phyloP scores from a whole-genome alignment of 371 early-diverging fungal species.

The Mortierella sp. region DNA sequence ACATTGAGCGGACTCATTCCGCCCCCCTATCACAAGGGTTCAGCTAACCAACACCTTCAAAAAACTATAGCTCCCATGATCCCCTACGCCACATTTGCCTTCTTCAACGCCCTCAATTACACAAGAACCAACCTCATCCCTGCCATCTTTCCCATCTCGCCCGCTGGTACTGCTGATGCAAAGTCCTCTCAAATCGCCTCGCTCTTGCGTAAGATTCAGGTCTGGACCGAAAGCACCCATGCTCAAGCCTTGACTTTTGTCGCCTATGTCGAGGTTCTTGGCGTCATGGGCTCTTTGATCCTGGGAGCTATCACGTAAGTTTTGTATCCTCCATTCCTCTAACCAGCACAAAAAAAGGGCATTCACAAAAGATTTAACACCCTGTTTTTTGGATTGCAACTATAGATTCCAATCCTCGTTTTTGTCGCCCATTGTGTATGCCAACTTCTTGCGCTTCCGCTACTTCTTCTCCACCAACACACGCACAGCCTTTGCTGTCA shows the following conservation, averaged over 20 bases:
- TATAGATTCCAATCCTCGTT: constrained; percentile 73
- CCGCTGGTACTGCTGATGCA: constrained; percentile 50
- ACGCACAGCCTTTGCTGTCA: constrained; percentile 68
- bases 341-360: no score
- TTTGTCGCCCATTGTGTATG: constrained; percentile 80
- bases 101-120: constrained; percentile 86
- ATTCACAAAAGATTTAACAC: no score
- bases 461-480: constrained; percentile 79
- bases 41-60: not conserved
- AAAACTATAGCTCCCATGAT: constrained; percentile 74
- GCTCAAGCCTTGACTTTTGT: constrained; percentile 77
- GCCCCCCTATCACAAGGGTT: no score
- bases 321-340: not conserved
- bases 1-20: no score
- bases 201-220: constrained; percentile 67
- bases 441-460: constrained; percentile 89
- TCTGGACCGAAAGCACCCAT: constrained; percentile 78
- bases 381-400: no score
- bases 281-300: constrained; percentile 77
- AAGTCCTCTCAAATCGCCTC: constrained; percentile 54
- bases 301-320: constrained; percentile 74
- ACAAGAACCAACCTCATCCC: constrained; percentile 80
- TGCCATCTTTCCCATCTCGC: constrained; percentile 68
- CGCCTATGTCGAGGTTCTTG: constrained; percentile 81
- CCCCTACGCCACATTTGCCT: constrained; percentile 86